Evolutionary conservation across 2,329 filamentous ascomycete species (phyloP).

Genomic region (Aulographum hederae): DNA sequence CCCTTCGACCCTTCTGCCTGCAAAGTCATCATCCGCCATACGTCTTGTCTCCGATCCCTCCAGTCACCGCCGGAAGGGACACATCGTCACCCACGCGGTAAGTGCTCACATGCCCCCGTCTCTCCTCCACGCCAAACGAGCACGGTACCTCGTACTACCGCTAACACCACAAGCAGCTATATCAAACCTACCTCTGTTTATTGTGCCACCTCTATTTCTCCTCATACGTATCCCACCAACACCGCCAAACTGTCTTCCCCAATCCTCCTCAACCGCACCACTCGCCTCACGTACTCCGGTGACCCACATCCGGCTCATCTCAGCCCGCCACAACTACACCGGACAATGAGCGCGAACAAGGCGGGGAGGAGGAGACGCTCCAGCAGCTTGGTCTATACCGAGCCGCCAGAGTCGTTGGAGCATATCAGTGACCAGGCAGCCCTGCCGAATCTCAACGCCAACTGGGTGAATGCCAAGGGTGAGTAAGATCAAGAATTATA

Average conservation of each 20-base stretch:
- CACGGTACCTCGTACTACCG: too few species aligned
- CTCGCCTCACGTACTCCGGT: conserved; percentile 57
- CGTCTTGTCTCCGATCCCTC: too few species aligned
- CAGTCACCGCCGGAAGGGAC: too few species aligned
- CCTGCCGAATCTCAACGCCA: conserved; percentile 86
- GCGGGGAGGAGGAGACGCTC: conserved; percentile 72
- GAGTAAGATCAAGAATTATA: conserved; percentile 18
- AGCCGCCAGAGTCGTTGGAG: conserved; percentile 90
- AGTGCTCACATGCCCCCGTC: too few species aligned
- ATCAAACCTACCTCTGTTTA: too few species aligned
- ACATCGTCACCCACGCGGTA: too few species aligned
- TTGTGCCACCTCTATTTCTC: too few species aligned
- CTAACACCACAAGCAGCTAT: too few species aligned
- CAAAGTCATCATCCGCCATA: too few species aligned
- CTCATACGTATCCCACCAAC: too few species aligned
- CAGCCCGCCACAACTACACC: background rate
- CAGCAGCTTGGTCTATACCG: conserved; percentile 96
- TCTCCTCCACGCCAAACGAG: too few species aligned
- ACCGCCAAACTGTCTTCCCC: conserved; percentile 98
- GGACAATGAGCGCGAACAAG: conserved; percentile 41
- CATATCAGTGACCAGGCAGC: conserved; percentile 94
- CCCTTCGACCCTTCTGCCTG: too few species aligned
- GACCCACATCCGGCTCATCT: conserved; percentile 31
- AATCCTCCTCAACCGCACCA: conserved; percentile 71
- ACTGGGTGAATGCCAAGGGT: conserved; percentile 99